Base-by-base conservation (phyloP, 805 yeast genomes). In the Maudiozyma barnettii region DNA sequence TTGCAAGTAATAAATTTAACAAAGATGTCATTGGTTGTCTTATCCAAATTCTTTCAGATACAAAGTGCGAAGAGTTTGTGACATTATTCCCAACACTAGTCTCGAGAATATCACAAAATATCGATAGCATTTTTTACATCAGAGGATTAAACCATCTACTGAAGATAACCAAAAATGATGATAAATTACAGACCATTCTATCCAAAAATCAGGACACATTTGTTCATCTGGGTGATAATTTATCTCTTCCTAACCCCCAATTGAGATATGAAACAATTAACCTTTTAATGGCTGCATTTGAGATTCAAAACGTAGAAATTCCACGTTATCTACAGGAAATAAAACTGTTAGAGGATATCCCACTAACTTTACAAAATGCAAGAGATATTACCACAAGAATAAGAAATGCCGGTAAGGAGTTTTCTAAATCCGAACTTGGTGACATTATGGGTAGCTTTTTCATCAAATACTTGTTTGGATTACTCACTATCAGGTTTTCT, bases 301-400 rank as follows among this genome's bases (percentile, higher is more conserved):
- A 59, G 5, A 10, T 48, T 5, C 47, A 52, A 22, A 62, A 59
- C 14, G 52, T 51, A 13, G 67, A 66, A 9, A 58, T 69, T 14
- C 72, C 78, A 2, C 60, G 61, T 2, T 54, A 75, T 14, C 52
- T 82, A n/a, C 65, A 71, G 29, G 78, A 75, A 45, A 75, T 82
- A 50, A 65, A 72, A 44, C 56, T 77, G 2, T 76, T 90, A 43
- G 96, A 88, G 60, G 78, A 80, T 49, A 74, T 82, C 6, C 95
- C 95, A 0, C 69, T 82, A 44, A 76, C 76, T n/a, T 65, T 89
- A 16, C 68, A 76, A 12, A 78, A 78, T 48, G 83, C 85, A 1
- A 79, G 97, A 65, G 95, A 84, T 55, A 71, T 91, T 2, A 77
- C 79, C 21, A 68, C 82, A 49, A 76, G 95, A 59, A 72, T 83